Evolutionary conservation across 352 stramenopile genomes (phyloP), one percentile per base, ranked within the genome.

Genomic region (Phytopythium delawarense): DNA sequence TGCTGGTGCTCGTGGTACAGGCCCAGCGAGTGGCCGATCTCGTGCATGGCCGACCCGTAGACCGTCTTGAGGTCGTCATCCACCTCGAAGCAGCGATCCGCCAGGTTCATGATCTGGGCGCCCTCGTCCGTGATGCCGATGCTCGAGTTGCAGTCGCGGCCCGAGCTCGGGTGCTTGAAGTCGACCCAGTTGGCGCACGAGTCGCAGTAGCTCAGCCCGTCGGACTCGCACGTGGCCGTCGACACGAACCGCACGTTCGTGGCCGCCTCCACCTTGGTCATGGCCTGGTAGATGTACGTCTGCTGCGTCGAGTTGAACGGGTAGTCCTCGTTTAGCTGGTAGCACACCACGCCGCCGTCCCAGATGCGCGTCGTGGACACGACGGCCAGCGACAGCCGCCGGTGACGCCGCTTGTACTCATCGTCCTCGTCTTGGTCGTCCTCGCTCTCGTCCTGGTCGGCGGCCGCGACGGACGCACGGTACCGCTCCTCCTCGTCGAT

Each of bases 1-100:
- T 93, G 84, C 69, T 91, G 81, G 69, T 93, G 81, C 66, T 93
- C 84, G 69, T 93, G 82, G 74, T 92, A 93, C 57, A 93, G 66
- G 9, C 82, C 84, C 15, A 93, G 61, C 32, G 73, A 76, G 69
- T 93, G 84, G n/a, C 81, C 76, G 40, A 93, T 88, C 59, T 93
- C 84, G 71, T 93, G 84, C 78, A 93, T 89, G 66, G 80, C 79
- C 52, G 81, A 84, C 18, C 84, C 84, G 60, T 85, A 91, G 55
- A 83, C 79, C 21, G 79, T 81, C 71, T 91, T 91, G 50, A 88
- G 74, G 30, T 75, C 66, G 65, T 87, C 78, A 65, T 92, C 82
- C 55, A 82, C 76, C 60, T 89, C 79, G 53, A 91, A 91, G 69
- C 82, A 91, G 18, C 82, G 82, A 59, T 89, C 82, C 2, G 82